Base-by-base conservation (phyloP, 176 grass and related monocot genomes). In the Cocos nucifera region DNA sequence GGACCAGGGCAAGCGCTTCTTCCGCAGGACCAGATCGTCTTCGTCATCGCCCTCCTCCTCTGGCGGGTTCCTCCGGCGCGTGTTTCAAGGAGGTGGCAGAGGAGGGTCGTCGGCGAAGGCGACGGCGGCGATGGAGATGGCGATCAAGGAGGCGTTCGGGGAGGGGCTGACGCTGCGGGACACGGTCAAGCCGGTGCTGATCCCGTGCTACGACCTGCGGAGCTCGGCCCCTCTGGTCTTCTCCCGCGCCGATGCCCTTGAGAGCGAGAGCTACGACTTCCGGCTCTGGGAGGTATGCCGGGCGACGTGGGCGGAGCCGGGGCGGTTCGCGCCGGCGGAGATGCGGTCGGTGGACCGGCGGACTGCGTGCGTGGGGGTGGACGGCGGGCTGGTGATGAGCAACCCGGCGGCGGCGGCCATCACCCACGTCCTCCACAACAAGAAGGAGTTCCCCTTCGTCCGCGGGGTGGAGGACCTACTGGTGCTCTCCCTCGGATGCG, bases 341-440 rank as follows among this genome's bases (percentile, higher is more conserved):
- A 77, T 85, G 56, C 51, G 76, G 15, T 98, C 93, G 4, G 59
- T 88, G 6, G 93, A 98, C 49, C 58, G 81, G 4, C 61, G 65
- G 44, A 92, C 84, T 0, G 55, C 72, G 53, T 98, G 93, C 72
- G 76, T 78, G 17, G 93, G 84, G 16, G 77, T 91, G 2, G 87
- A 98, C 62, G 84, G 87, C 14, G 87, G 84, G 8, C 75, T 86
- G 5, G 78, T 77, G 59, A 98, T 98, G 93, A 89, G 87, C 57
- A 92, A 86, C 73, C 87, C 93, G 3, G 76, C 84, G 17, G 81
- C 73, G 29, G 87, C 85, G 12, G 93, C 93, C 49, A 92, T 98
- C 79, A 97, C 93, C 14, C 93, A 97, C 79, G 93, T 97, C 25
- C 85, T 98, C 35, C 87, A 98, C 84, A 98, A 98, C 81, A 92